Evolutionary conservation across 495 filamentous ascomycete species (phyloP).

Genomic region (Annulohypoxylon bovei): DNA sequence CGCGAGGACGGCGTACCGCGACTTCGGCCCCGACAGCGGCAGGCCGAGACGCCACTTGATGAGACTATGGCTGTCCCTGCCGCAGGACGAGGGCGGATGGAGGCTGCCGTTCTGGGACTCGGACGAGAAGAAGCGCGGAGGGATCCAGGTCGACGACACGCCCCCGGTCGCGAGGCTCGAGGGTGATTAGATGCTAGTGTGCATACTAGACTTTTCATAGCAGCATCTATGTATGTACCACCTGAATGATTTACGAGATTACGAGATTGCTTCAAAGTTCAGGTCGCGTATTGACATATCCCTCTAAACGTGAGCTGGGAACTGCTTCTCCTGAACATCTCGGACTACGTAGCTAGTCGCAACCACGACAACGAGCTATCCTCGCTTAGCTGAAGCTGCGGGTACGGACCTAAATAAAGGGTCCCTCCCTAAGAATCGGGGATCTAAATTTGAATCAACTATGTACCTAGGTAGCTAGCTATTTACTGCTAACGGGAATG

Average conservation of each 20-base stretch:
- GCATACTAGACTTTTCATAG: neutral
- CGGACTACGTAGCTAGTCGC: neutral
- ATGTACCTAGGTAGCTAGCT: neutral
- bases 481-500: too few species aligned
- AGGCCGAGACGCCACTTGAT: conserved; percentile 77
- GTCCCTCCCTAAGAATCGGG: neutral
- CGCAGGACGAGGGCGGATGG: conserved; percentile 87
- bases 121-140: conserved; percentile 83
- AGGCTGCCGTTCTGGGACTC: conserved; percentile 82
- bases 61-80: conserved; percentile 83
- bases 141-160: conserved; percentile 85
- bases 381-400: neutral
- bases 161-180: conserved; percentile 59
- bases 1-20: conserved; percentile 73
- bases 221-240: neutral
- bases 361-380: too few species aligned
- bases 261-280: neutral
- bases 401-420: neutral
- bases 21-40: conserved; percentile 64
- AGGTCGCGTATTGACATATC: neutral
- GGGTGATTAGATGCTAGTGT: conserved; percentile 34
- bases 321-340: neutral
- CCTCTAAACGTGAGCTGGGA: neutral
- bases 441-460: neutral
- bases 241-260: neutral